A percentile compares a stretch with the other conserved stretches of the same genome.
Evolutionary conservation across 192 early-diverging fungal species (phyloP).

Genomic region (Entomortierella beljakovae): DNA sequence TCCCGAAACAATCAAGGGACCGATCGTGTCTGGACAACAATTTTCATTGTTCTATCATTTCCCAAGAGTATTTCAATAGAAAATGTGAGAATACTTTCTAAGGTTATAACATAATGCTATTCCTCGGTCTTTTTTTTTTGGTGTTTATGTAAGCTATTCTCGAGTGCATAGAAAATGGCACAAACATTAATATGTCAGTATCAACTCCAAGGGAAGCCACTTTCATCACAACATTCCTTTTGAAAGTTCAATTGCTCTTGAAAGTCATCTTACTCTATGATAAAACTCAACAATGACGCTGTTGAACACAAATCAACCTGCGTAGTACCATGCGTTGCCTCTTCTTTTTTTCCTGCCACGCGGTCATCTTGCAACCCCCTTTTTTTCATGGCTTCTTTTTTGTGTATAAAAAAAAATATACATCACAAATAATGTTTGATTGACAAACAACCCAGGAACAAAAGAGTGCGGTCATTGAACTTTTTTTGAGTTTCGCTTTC

Average conservation of each 20-base stretch:
- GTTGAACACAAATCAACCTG: neutral
- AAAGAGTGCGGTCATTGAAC: too few species aligned
- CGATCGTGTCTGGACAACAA: neutral
- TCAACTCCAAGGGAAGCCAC: too few species aligned
- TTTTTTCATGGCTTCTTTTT: slow-evolving; percentile 8
- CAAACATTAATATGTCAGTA: too few species aligned
- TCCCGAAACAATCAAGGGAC: neutral
- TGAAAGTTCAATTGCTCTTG: neutral
- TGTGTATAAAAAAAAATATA: neutral
- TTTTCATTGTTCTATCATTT: neutral
- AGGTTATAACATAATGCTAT: too few species aligned
- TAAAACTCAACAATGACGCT: neutral
- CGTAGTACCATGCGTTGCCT: neutral
- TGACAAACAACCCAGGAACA: too few species aligned
- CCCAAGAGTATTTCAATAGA: neutral
- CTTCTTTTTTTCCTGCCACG: slow-evolving; percentile 8
- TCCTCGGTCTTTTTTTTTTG: too few species aligned
- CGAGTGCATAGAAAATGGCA: too few species aligned
- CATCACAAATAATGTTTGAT: too few species aligned
- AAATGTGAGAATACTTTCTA: too few species aligned
- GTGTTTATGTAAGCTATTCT: too few species aligned
- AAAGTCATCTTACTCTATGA: neutral
- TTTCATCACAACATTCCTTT: slow-evolving; percentile 1
- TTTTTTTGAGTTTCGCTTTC: too few species aligned
- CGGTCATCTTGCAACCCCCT: slow-evolving; percentile 1